Evolutionary conservation across 768 basidiomycete genomes (phyloP).

Genomic region (Cantharellus cinnabarinus): DNA sequence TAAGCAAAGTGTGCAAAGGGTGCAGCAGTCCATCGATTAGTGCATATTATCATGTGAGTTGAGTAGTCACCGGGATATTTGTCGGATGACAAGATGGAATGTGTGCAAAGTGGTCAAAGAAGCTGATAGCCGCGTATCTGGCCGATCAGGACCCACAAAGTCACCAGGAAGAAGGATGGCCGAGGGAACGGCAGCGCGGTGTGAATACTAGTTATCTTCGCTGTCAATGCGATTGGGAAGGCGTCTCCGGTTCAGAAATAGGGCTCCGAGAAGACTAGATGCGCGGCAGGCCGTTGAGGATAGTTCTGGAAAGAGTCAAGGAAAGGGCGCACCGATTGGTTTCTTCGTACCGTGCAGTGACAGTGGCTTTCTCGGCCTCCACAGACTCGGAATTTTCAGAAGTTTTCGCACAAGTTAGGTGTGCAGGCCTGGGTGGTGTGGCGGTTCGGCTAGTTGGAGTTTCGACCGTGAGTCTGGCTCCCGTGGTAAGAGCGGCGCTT

Average conservation of each 20-base stretch:
- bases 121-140: too few species aligned
- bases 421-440: background rate
- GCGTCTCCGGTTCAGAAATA: conserved; percentile 41
- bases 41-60: too few species aligned
- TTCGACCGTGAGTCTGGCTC: background rate
- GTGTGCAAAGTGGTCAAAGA: too few species aligned
- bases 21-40: too few species aligned
- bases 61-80: too few species aligned
- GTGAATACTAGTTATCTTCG: background rate
- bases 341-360: conserved; percentile 6
- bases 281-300: conserved; percentile 3
- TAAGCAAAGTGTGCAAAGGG: too few species aligned
- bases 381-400: background rate
- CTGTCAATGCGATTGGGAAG: background rate
- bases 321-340: conserved; percentile 4
- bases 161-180: too few species aligned
- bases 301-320: background rate
- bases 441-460: background rate
- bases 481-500: background rate
- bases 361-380: background rate
- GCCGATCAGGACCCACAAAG: too few species aligned
- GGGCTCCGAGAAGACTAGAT: conserved; percentile 36
- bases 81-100: too few species aligned
- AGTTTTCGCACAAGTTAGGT: background rate
- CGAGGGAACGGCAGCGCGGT: too few species aligned